Evolutionary conservation across 345 rosid genomes (phyloP).

Genomic region (Abelmoschus esculentus): DNA sequence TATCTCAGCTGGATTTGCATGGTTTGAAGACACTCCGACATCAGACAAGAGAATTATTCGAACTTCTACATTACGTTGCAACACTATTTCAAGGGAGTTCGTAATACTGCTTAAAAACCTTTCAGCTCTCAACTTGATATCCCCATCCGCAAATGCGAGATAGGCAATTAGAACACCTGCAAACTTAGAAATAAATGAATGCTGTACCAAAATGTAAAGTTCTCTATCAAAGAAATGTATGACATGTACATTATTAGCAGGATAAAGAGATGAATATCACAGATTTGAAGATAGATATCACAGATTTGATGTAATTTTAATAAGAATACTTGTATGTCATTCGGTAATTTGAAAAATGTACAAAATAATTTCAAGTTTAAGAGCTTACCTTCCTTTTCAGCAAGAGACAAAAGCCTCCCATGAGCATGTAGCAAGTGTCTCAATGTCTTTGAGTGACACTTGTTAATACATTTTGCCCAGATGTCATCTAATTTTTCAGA

Average conservation of each 20-base stretch:
- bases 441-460: slow-evolving; percentile 86
- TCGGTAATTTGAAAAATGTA: no score
- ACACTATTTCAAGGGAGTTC: slow-evolving; percentile 78
- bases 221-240: not conserved
- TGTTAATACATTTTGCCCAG: slow-evolving; percentile 78
- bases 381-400: slow-evolving; percentile 70
- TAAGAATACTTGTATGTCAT: no score
- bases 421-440: slow-evolving; percentile 70
- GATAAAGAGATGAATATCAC: not conserved
- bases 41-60: slow-evolving; percentile 62
- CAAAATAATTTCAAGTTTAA: not conserved
- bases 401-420: slow-evolving; percentile 73
- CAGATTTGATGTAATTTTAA: no score
- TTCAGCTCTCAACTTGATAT: slow-evolving; percentile 75
- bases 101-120: slow-evolving; percentile 92
- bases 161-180: slow-evolving; percentile 78
- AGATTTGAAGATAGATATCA: no score
- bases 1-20: slow-evolving; percentile 17
- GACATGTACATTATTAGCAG: not conserved
- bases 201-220: not conserved
- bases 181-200: not conserved
- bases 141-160: slow-evolving; percentile 57
- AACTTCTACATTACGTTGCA: slow-evolving; percentile 76
- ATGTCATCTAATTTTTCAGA: slow-evolving; percentile 55
- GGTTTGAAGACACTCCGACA: slow-evolving; percentile 32